Percentiles rank a stretch among this genome's conserved stretches.
phyloP scores from a whole-genome alignment of 345 rosid genomes.

The Populus alba region DNA sequence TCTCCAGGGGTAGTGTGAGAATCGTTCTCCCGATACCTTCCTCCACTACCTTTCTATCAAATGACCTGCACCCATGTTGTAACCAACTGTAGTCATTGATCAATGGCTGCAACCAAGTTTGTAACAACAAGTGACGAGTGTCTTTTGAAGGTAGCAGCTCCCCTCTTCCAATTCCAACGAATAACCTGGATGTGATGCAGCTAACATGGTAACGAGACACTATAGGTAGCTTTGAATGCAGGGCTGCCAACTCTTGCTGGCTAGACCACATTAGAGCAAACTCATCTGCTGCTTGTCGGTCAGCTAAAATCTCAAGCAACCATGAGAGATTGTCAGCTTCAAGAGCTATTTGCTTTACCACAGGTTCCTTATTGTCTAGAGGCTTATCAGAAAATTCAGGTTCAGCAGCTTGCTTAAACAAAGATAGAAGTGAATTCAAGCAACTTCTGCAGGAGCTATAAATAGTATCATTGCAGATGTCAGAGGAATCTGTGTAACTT shows the following conservation, averaged over 20 bases:
- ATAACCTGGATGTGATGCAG: conserved; percentile 71
- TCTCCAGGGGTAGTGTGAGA: conserved; percentile 83
- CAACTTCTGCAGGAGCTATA: conserved; percentile 66
- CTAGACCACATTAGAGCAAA: conserved; percentile 75
- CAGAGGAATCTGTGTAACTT: conserved; percentile 39
- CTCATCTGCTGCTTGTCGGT: conserved; percentile 80
- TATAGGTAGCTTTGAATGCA: conserved; percentile 66
- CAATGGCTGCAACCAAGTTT: conserved; percentile 89
- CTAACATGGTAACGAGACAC: conserved; percentile 82
- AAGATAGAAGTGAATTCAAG: conserved; percentile 51
- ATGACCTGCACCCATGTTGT: conserved; percentile 82
- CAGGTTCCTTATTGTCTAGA: conserved; percentile 41
- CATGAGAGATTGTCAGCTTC: conserved; percentile 85
- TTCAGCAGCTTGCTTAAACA: conserved; percentile 58
- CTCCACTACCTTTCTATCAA: conserved; percentile 86
- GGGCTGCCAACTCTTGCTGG: conserved; percentile 64
- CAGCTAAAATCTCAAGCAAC: conserved; percentile 83
- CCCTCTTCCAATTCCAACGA: conserved; percentile 89
- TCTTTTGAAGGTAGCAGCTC: conserved; percentile 86
- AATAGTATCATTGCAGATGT: conserved; percentile 64
- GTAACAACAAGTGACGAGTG: conserved; percentile 60
- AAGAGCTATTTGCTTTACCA: conserved; percentile 62
- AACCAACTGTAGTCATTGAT: conserved; percentile 92
- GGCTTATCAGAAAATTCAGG: conserved; percentile 37
- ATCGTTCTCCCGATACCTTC: conserved; percentile 96